Evolutionary conservation across 805 yeast species (phyloP).

Genomic region (Candida maesae): DNA sequence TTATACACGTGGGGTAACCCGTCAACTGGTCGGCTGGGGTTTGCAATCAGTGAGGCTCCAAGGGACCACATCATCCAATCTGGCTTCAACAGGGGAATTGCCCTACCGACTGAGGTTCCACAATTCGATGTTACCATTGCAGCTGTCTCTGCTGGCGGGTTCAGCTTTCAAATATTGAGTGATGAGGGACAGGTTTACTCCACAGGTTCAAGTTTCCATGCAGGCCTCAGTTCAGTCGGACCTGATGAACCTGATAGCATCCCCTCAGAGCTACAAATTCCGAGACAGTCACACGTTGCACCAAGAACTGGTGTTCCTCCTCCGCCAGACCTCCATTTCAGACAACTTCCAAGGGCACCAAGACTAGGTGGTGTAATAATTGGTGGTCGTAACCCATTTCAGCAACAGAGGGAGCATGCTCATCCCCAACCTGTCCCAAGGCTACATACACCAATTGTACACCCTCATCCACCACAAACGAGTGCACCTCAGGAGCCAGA

Average conservation of each 20-base stretch:
- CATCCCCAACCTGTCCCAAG: background rate
- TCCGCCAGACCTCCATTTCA: constrained; percentile 3
- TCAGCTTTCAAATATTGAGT: constrained; percentile 54
- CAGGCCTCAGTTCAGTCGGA: constrained; percentile 39
- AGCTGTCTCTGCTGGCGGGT: constrained; percentile 63
- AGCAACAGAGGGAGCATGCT: background rate
- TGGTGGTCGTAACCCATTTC: constrained; percentile 1
- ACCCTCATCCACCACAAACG: background rate
- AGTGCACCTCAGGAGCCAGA: too few species aligned
- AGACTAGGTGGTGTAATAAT: constrained; percentile 6
- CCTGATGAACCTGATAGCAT: constrained; percentile 30
- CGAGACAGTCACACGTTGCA: background rate
- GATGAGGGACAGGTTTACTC: constrained; percentile 51
- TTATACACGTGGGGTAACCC: constrained; percentile 51
- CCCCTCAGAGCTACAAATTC: constrained; percentile 25
- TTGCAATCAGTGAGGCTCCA: constrained; percentile 27
- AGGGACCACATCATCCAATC: constrained; percentile 18
- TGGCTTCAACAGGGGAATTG: constrained; percentile 30
- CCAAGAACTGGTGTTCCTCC: background rate
- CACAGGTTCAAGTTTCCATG: constrained; percentile 44
- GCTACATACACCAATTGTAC: background rate
- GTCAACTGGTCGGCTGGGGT: constrained; percentile 45
- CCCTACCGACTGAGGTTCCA: constrained; percentile 36
- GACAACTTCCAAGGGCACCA: too few species aligned
- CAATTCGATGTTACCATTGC: constrained; percentile 36